These are phyloP conservation scores for Penicillium sp. DNA, from an alignment of 2,329 filamentous ascomycete species.

Conservation along the genomic window DNA sequence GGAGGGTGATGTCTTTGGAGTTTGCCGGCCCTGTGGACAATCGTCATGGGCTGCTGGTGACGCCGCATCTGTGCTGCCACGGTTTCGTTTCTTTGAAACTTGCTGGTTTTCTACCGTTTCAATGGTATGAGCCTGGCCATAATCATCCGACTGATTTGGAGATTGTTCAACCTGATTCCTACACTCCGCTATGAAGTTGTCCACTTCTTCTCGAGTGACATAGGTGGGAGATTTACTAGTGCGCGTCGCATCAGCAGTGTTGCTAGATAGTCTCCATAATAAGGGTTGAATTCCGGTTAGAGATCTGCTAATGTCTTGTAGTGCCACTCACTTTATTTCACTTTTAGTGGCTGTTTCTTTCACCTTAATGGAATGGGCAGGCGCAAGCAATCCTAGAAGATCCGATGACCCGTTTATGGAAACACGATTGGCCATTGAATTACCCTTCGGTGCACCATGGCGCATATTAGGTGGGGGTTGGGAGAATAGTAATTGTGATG, in stretches of 20 bases:
- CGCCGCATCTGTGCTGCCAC: constrained; percentile 3
- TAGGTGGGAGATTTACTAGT: background rate
- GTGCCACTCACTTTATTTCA: background rate
- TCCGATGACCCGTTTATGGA: background rate
- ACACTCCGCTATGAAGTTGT: background rate
- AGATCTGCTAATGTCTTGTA: background rate
- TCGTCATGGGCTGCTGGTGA: background rate
- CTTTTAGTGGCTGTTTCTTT: background rate
- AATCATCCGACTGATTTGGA: background rate
- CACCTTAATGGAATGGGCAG: background rate
- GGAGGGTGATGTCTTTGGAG: background rate
- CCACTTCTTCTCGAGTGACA: background rate
- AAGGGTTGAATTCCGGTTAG: background rate
- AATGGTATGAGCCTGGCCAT: background rate
- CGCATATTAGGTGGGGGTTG: constrained; percentile 7
- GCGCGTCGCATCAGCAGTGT: background rate
- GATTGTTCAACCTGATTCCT: background rate
- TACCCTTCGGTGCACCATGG: background rate
- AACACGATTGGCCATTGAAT: background rate
- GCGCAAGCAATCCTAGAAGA: constrained; percentile 9
- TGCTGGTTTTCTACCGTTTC: background rate
- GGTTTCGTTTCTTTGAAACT: constrained; percentile 15
- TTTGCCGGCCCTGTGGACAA: background rate
- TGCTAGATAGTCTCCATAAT: background rate
- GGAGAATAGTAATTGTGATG: constrained; percentile 17